A percentile compares a stretch with the other conserved stretches of the same genome.
Conservation (phyloP, 140 eudicot genomes). For the Stevia rebaudiana region DNA sequence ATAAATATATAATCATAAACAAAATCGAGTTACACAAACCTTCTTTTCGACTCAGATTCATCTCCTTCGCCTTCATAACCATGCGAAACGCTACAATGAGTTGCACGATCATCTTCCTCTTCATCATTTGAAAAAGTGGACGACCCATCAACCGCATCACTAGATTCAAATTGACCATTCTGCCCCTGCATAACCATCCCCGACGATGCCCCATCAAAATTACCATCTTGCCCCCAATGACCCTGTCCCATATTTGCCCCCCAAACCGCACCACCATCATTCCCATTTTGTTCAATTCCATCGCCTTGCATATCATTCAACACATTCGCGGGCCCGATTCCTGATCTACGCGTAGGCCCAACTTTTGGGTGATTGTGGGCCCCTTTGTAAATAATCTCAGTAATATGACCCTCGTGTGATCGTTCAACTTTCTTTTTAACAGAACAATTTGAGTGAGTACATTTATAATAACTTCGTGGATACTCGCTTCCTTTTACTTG, state of each 20-base stretch:
- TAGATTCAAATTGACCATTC: constrained; percentile 44
- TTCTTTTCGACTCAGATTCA: constrained; percentile 83
- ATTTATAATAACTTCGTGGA: constrained; percentile 82
- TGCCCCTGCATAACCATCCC: constrained; percentile 34
- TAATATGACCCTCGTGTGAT: constrained; percentile 75
- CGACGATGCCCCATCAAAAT: constrained; percentile 53
- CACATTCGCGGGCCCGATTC: constrained; percentile 40
- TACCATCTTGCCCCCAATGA: constrained; percentile 58
- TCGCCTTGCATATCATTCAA: constrained; percentile 32
- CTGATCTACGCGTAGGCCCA: constrained; percentile 49
- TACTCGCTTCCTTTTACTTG: constrained; percentile 91
- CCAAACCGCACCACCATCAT: constrained; percentile 27
- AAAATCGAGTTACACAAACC: no score
- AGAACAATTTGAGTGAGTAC: constrained; percentile 69
- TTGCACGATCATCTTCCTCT: constrained; percentile 70
- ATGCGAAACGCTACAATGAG: constrained; percentile 69
- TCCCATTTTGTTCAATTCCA: constrained; percentile 27
- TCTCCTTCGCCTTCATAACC: constrained; percentile 83
- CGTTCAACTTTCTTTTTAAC: constrained; percentile 86
- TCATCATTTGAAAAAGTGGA: constrained; percentile 68
- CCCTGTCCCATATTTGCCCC: constrained; percentile 24
- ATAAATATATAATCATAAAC: background rate
- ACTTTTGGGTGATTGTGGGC: constrained; percentile 81
- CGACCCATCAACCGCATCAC: constrained; percentile 68
- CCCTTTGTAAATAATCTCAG: constrained; percentile 79